Percentiles rank a stretch among this genome's conserved stretches.
Conservation (phyloP, 108 stramenopile species). For the Cyclotella sp. region DNA sequence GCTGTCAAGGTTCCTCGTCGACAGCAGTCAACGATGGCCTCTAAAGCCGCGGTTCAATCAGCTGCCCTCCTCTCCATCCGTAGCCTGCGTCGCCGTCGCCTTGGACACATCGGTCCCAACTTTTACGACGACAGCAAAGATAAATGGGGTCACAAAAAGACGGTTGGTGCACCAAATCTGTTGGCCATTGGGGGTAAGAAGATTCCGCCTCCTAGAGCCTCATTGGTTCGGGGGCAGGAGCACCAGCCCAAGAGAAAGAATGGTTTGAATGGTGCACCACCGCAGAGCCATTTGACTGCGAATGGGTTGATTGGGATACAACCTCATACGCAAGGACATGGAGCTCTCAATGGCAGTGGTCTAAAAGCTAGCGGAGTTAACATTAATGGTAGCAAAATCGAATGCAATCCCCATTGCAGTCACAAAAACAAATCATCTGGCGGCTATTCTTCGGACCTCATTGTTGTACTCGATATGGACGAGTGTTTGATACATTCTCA, state of each 20-base stretch:
- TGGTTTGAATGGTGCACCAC: conserved; percentile 23
- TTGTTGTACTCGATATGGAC: conserved; percentile 98
- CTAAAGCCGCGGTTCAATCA: conserved; percentile 40
- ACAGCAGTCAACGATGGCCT: conserved; percentile 7
- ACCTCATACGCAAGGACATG: conserved; percentile 1
- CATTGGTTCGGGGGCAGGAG: conserved; percentile 38
- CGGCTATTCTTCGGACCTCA: conserved; percentile 71
- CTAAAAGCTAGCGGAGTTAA: conserved; percentile 4
- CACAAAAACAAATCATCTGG: background rate
- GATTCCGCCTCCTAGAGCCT: conserved; percentile 38
- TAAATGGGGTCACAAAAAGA: conserved; percentile 54
- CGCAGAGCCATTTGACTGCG: background rate
- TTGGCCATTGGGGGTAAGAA: conserved; percentile 20
- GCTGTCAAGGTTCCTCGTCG: background rate
- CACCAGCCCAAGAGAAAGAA: conserved; percentile 15
- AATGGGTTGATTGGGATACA: background rate
- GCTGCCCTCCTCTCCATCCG: conserved; percentile 39
- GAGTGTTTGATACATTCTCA: conserved; percentile 99
- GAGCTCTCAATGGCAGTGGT: conserved; percentile 18
- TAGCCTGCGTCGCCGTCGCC: conserved; percentile 46
- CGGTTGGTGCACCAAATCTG: conserved; percentile 9
- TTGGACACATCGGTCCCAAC: conserved; percentile 51
- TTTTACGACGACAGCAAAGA: conserved; percentile 43
- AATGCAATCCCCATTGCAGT: conserved; percentile 4
- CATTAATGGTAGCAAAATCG: background rate